Conservation (phyloP, 23 red algal genomes). For the Gracilariopsis chorda region DNA sequence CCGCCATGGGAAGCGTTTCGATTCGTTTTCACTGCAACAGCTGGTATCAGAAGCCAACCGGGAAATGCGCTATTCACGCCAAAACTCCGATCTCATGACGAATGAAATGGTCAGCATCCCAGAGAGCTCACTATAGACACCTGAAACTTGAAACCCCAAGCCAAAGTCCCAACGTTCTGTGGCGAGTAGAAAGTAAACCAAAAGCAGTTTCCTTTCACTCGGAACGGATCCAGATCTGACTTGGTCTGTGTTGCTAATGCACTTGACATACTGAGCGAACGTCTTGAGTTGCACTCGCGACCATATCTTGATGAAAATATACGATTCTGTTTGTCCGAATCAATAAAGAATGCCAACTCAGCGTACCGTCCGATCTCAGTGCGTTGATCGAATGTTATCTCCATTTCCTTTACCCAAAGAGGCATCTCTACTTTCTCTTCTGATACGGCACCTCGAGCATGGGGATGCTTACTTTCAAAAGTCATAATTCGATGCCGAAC, state of each 20-base stretch:
- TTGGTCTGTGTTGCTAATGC: neutral
- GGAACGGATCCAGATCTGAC: neutral
- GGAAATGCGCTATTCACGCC: neutral
- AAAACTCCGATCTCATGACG: too few relatives aligned
- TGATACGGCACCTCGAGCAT: neutral
- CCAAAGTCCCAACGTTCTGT: slow-evolving; percentile 4
- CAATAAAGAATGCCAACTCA: slow-evolving; percentile 36
- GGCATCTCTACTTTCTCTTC: slow-evolving; percentile 18
- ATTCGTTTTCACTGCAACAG: too few relatives aligned
- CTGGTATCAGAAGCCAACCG: too few relatives aligned
- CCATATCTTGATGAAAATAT: slow-evolving; percentile 3
- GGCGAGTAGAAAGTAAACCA: slow-evolving; percentile 64
- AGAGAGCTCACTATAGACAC: slow-evolving; percentile 6
- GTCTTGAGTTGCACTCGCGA: neutral
- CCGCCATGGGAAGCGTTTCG: too few relatives aligned
- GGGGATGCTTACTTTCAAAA: slow-evolving; percentile 29
- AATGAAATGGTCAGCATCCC: neutral
- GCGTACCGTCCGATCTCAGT: slow-evolving; percentile 34
- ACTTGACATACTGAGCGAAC: neutral
- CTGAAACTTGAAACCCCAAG: slow-evolving; percentile 29
- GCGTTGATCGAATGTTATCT: slow-evolving; percentile 30
- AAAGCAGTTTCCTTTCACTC: neutral
- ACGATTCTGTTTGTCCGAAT: neutral
- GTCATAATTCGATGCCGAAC: slow-evolving; percentile 12
- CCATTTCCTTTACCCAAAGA: slow-evolving; percentile 1